Base-by-base conservation (phyloP, 495 filamentous ascomycete species). In the Penicillium simplicissimum region DNA sequence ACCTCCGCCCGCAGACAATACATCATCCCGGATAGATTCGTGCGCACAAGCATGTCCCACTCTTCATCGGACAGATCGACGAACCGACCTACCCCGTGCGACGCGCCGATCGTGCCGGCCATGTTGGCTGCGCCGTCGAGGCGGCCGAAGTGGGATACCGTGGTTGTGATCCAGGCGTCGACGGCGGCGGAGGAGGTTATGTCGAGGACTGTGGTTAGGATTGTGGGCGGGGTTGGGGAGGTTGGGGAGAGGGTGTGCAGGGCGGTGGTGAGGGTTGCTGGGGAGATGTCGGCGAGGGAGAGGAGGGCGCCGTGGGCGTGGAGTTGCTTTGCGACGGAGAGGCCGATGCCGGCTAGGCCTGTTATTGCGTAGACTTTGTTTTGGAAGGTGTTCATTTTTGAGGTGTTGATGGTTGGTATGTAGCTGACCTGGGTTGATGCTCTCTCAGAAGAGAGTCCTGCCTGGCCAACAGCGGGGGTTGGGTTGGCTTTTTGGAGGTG, bases 121-220 rank as follows among this genome's bases (percentile, higher is more conserved):
- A 85, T 74, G 63, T 87, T 87, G 0, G 82, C 85, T 4, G 84
- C 84, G 15, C 85, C 85, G 59, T 86, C 81, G 23, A 88, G 63
- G 1, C 61, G 58, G 1, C 80, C 82, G 48, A 83, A 82, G 19
- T 71, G 61, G 33, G 61, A 34, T 3, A 85, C 70, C 0, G 80
- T 80, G 3, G 69, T 23, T 7, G 62, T 61, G 55, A 84, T 79
- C 84, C 82, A 85, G 36, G 55, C 67, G 36, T 81, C 74, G 1
- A 85, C 83, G 48, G 78, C 67, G 3, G 66, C 8, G 0, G 61
- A 19, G 1, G 74, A 72, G 5, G 71, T 55, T 7, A 85, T 76
- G 60, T 85, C 76, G 0, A 84, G 74, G 19, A 59, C 65, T 8
- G 75, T 75, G 1, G 74, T 67, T 15, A 67, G 64, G 38, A 76